Evolutionary conservation across 257 asterid species (phyloP).

Genomic region (Nicotiana benthamiana): DNA sequence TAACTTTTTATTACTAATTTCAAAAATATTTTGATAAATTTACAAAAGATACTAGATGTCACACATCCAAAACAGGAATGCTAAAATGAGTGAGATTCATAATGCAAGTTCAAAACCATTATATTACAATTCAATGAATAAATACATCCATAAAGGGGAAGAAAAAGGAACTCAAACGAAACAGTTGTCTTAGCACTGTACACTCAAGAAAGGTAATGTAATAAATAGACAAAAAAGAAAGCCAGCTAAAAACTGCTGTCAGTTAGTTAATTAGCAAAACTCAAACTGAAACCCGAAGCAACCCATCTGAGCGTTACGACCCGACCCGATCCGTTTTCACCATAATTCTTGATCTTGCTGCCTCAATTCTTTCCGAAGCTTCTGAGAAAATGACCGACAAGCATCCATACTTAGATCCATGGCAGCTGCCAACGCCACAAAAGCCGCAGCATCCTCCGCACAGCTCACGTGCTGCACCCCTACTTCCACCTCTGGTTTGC

Average conservation of each 20-base stretch:
- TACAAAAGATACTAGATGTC: neutral
- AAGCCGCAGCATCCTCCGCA: slow-evolving; percentile 95
- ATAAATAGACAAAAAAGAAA: neutral
- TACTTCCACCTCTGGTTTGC: slow-evolving; percentile 82
- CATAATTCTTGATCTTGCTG: slow-evolving; percentile 41
- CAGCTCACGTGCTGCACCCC: slow-evolving; percentile 92
- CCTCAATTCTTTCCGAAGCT: slow-evolving; percentile 75
- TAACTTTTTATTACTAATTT: no score
- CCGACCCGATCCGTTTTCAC: slow-evolving; percentile 18
- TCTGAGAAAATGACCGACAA: slow-evolving; percentile 60
- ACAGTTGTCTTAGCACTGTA: slow-evolving; percentile 43
- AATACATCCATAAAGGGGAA: slow-evolving; percentile 6
- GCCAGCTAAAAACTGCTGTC: slow-evolving; percentile 10
- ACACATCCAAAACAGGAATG: neutral
- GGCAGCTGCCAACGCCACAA: slow-evolving; percentile 94
- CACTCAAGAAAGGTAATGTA: slow-evolving; percentile 26
- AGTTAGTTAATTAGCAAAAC: slow-evolving; percentile 4
- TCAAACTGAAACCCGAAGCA: slow-evolving; percentile 8
- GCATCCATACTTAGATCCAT: slow-evolving; percentile 96
- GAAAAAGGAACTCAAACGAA: slow-evolving; percentile 1
- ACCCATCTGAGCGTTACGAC: neutral
- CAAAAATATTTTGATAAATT: no score
- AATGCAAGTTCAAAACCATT: slow-evolving; percentile 16
- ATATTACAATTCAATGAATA: slow-evolving; percentile 24
- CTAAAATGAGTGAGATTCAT: neutral